phyloP scores from a whole-genome alignment of 1,139 yeast species.

The Yamadazyma atlantica region DNA sequence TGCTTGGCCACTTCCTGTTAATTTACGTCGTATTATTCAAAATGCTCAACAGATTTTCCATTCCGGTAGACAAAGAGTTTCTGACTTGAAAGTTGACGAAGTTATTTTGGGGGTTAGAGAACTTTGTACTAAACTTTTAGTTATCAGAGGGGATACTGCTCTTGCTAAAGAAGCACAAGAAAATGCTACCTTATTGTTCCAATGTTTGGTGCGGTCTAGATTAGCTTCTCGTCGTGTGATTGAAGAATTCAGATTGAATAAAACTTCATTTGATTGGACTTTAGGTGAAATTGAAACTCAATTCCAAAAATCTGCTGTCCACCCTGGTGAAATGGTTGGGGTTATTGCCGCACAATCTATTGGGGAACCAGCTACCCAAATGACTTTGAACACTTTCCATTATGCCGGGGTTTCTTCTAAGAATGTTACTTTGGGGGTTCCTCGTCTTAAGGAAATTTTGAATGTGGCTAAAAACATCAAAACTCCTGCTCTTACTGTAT shows the following conservation, averaged over 20 bases:
- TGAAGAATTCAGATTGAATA: constrained; percentile 84
- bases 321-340: constrained; percentile 99
- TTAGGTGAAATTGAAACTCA: constrained; percentile 91
- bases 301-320: constrained; percentile 88
- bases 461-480: constrained; percentile 97
- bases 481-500: constrained; percentile 97
- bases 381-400: constrained; percentile 99
- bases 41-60: constrained; percentile 97
- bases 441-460: constrained; percentile 97
- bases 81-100: constrained; percentile 84
- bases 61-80: constrained; percentile 85
- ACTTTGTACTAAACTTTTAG: constrained; percentile 65
- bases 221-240: constrained; percentile 87
- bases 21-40: constrained; percentile 92
- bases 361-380: constrained; percentile 99
- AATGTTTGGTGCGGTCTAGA: constrained; percentile 88
- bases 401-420: constrained; percentile 99
- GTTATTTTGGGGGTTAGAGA: constrained; percentile 72
- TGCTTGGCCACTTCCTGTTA: constrained; percentile 97
- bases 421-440: constrained; percentile 99
- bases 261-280: constrained; percentile 93
- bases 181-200: constrained; percentile 88
- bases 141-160: constrained; percentile 79
- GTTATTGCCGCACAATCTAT: constrained; percentile 98
- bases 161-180: constrained; percentile 84